These are phyloP conservation scores for Avena sativa DNA, from an alignment of 176 grass and related monocot genomes.

Conservation along the genomic window DNA sequence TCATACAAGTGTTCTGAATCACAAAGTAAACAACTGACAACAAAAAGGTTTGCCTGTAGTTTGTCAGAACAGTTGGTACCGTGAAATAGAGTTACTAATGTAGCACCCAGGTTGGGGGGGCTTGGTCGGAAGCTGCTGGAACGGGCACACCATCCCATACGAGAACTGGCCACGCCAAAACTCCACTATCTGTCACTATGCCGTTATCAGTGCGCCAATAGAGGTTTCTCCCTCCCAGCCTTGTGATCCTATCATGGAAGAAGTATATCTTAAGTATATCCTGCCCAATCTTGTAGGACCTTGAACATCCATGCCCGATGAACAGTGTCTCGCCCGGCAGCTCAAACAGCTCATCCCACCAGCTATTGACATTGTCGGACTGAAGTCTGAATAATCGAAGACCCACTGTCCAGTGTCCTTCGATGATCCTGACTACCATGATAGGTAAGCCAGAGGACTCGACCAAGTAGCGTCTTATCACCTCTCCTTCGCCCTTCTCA, in stretches of 20 bases:
- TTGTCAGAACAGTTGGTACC: too few species aligned
- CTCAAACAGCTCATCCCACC: neutral
- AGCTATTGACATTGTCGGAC: neutral
- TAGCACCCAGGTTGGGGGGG: too few species aligned
- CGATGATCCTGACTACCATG: neutral
- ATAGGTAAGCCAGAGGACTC: neutral
- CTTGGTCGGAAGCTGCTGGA: too few species aligned
- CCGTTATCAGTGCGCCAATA: neutral
- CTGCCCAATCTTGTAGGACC: neutral
- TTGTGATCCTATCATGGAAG: neutral
- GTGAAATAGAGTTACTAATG: too few species aligned
- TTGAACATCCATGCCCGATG: neutral
- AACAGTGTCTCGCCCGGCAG: neutral
- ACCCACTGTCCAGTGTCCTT: too few species aligned
- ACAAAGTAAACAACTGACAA: too few species aligned
- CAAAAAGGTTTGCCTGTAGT: too few species aligned
- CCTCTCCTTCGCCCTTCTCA: too few species aligned
- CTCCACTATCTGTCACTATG: neutral
- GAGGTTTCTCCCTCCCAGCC: neutral
- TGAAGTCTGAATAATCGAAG: neutral
- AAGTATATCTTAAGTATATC: neutral
- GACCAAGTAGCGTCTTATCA: neutral
- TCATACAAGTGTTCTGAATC: too few species aligned
- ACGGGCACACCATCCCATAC: too few species aligned
- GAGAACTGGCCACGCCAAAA: too few species aligned